phyloP scores from a whole-genome alignment of 2,329 filamentous ascomycete species.

The Diaporthe sp. region DNA sequence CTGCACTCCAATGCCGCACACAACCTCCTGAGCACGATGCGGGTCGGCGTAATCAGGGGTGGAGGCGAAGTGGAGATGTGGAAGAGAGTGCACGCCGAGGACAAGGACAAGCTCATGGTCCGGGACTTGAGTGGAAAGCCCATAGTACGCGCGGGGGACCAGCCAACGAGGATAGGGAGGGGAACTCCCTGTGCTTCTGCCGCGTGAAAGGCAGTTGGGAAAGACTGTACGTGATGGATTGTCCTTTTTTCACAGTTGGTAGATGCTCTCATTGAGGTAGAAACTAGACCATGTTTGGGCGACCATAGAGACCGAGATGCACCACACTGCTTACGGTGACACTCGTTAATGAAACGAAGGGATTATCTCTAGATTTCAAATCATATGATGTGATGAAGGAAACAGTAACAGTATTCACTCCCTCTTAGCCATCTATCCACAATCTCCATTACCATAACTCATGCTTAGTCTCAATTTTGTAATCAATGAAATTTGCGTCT shows the following conservation, averaged over 20 bases:
- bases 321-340: no score
- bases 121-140: conserved; percentile 84
- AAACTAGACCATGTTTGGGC: no score
- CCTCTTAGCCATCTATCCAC: no score
- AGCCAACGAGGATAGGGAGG: conserved; percentile 78
- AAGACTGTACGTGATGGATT: neutral
- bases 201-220: neutral
- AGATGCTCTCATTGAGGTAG: neutral
- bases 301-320: no score
- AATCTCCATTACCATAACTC: no score
- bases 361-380: no score
- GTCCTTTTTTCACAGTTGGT: neutral
- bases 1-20: conserved; percentile 90
- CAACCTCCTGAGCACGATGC: conserved; percentile 89
- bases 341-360: no score
- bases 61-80: conserved; percentile 93
- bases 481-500: no score
- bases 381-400: no score
- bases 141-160: conserved; percentile 86
- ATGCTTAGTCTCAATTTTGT: no score
- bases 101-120: conserved; percentile 82
- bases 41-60: conserved; percentile 85
- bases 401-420: no score
- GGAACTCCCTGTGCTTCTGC: neutral
- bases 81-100: conserved; percentile 87